These are phyloP conservation scores for Hypoxylon sp. DNA, from an alignment of 2,329 filamentous ascomycete genomes.

Conservation along the genomic window DNA sequence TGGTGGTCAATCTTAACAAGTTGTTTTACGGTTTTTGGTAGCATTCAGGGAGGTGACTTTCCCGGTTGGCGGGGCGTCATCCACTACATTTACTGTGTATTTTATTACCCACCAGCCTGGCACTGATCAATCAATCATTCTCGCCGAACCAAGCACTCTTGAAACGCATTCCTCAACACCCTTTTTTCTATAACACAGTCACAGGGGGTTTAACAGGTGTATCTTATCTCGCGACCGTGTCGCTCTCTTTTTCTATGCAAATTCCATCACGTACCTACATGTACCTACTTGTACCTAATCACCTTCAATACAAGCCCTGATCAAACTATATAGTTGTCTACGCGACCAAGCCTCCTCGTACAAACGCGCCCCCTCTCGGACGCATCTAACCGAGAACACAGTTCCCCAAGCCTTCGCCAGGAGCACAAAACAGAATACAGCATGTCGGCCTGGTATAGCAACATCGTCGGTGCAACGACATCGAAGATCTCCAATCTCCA, in stretches of 20 bases:
- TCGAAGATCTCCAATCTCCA: constrained; percentile 76
- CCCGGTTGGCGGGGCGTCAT: constrained; percentile 32
- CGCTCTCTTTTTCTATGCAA: constrained; percentile 5
- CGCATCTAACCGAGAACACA: constrained; percentile 35
- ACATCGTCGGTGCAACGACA: constrained; percentile 75
- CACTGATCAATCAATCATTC: constrained; percentile 39
- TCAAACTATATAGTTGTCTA: constrained; percentile 1
- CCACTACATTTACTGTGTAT: constrained; percentile 22
- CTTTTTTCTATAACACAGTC: constrained; percentile 18
- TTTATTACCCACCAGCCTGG: constrained; percentile 13
- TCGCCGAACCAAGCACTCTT: constrained; percentile 33
- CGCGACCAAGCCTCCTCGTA: constrained; percentile 24
- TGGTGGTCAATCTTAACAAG: constrained; percentile 10
- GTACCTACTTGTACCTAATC: constrained; percentile 19
- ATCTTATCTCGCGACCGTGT: constrained; percentile 5
- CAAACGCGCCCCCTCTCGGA: constrained; percentile 25
- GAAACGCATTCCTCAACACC: constrained; percentile 35
- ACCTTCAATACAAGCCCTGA: neutral
- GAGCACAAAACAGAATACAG: constrained; percentile 28
- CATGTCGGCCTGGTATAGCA: constrained; percentile 88
- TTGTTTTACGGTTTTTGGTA: constrained; percentile 8
- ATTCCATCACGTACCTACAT: constrained; percentile 13
- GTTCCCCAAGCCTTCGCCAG: constrained; percentile 19
- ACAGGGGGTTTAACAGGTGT: constrained; percentile 10
- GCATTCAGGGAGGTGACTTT: constrained; percentile 22